Conservation (phyloP, 2,329 filamentous ascomycete genomes). For the Didymella segeticola region DNA sequence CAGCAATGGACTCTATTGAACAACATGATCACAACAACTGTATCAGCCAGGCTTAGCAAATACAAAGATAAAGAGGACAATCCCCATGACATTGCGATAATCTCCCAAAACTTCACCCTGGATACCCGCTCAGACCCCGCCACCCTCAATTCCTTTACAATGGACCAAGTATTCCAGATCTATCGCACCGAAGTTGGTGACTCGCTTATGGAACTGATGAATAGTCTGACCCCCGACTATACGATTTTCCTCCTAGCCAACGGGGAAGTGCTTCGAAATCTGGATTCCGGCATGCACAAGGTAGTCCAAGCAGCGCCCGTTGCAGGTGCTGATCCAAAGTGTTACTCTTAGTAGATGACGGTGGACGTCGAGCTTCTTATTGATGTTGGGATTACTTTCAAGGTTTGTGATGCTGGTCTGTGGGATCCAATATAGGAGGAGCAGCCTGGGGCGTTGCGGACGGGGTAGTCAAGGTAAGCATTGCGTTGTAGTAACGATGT, state of each 20-base stretch:
- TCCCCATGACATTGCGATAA: not conserved
- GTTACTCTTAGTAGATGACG: not conserved
- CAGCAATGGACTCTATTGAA: not conserved
- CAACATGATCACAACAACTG: not conserved
- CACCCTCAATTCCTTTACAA: not conserved
- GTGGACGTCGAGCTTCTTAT: not conserved
- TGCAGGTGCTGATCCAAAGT: not conserved
- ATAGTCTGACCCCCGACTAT: slow-evolving; percentile 2
- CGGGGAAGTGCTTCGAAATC: not conserved
- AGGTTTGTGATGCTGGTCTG: not conserved
- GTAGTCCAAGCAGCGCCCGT: slow-evolving; percentile 1
- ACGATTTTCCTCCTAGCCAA: not conserved
- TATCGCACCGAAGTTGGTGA: not conserved
- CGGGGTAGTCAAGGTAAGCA: not conserved
- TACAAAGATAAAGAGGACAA: not conserved
- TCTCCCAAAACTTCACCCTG: not conserved
- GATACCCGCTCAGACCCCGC: not conserved
- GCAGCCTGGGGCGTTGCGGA: not conserved
- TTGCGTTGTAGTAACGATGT: not conserved
- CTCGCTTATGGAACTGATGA: not conserved
- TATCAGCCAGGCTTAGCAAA: not conserved
- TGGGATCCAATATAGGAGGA: not conserved
- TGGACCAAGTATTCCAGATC: not conserved
- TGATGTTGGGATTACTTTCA: not conserved
- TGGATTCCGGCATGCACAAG: not conserved